Evolutionary conservation across 768 basidiomycete species (phyloP), one percentile per base, ranked within the genome.

Genomic region (Agaricus blazei): DNA sequence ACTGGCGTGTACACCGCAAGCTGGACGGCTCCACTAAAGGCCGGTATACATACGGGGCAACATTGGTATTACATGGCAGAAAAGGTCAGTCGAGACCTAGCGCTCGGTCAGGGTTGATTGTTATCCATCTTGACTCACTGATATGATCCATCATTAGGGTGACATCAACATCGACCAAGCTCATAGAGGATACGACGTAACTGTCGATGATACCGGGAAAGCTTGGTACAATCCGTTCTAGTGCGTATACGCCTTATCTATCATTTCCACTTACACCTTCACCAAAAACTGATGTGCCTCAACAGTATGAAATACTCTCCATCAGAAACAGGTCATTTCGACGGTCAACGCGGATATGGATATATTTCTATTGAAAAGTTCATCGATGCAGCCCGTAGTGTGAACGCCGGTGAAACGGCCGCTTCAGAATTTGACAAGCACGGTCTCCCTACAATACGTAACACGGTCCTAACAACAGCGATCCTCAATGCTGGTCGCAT

Each of bases 21-120:
- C 50, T 97, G 93, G 93, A 94, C 93, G 1, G 93, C 94, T 0
- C 94, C 93, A 15, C 73, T 93, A 57, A 89, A 90, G 66, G 78
- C 89, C 23, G 93, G 93, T n/a, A 79, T 96, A 8, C 93, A 95
- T 68, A 87, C 88, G 7, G 88, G 87, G 40, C 93, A 97, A 64
- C 86, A 91, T 64, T 95, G 90, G 89, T 93, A 95, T 70, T 95
- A 94, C 71, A 91, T 95, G 88, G 93, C 81, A 48, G 88, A 91
- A 74, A 95, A 91, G 78, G 91, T 85, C 51, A 7, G 29, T 54
- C 12, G 14, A 23, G 15, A 28, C 27, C 51, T 19, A 23, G 9
- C 51, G 24, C 14, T 48, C 44, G 51, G 31, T 19, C 54, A 51
- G 40, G 36, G n/a, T 26, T 23, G 9, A 26, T 9, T 26, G 49